Base-by-base conservation (phyloP, 306 rosid genomes). In the Rosa rugosa region DNA sequence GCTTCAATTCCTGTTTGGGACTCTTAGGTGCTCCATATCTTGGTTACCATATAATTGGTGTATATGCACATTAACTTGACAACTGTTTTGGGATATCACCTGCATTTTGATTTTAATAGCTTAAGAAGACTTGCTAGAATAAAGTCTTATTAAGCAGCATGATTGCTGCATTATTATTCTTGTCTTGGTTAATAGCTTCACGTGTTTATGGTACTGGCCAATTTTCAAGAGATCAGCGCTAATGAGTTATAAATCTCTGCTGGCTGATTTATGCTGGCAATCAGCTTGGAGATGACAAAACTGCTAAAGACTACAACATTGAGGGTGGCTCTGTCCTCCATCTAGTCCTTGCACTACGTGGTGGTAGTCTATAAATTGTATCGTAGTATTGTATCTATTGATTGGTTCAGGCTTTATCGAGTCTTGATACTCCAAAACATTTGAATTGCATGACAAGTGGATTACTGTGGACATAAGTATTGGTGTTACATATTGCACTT, bases 271-370 rank as follows among this genome's bases (percentile, higher is more conserved):
- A 95, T 56, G 98, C 99, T 0, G 99, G 98, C 8, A 95, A 95
- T 85, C 99, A 95, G 87, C 99, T 92, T 46, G 99, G 90, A 16
- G 99, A 95, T 67, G 98, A 95, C 89, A 95, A 95, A 86, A 95
- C 99, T 40, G 98, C 99, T 5, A 95, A 90, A 81, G 99, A 95
- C 84, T 95, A 95, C 91, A 95, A 92, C 82, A 95, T 95, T 57
- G 99, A 92, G 87, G 99, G 99, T 41, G 99, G 99, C 69, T 95
- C 99, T 14, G 98, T 95, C 71, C 99, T 92, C 82, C 99, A 95
- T 84, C 85, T 95, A 77, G 98, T 95, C 81, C 98, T 95, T 69
- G 99, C 98, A 62, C 84, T 95, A 79, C 89, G 99, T 77, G 99
- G 98, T 74, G 99, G 98, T 23, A 6, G 54, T 76, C 70, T 41